Conservation (phyloP, 371 early-diverging fungal genomes). For the Parasitella parasitica region DNA sequence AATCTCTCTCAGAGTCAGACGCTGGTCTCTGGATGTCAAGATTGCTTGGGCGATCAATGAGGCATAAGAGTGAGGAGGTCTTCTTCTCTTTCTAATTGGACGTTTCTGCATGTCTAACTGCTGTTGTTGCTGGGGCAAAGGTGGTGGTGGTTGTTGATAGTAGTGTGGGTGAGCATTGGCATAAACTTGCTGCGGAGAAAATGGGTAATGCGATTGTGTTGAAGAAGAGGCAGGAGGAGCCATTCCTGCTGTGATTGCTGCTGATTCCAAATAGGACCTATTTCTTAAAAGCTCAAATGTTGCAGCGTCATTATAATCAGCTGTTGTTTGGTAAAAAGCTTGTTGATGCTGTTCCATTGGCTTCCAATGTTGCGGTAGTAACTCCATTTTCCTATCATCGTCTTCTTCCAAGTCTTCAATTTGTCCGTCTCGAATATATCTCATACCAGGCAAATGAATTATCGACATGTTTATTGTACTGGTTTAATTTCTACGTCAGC, state of each 20-base stretch:
- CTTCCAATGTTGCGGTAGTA: constrained; percentile 16
- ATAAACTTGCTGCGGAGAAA: constrained; percentile 15
- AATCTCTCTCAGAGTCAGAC: constrained; percentile 68
- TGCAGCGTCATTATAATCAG: constrained; percentile 7
- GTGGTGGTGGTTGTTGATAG: background rate
- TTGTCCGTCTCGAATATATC: constrained; percentile 22
- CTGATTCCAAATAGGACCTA: constrained; percentile 13
- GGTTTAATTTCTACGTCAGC: background rate
- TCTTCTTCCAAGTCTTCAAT: constrained; percentile 11
- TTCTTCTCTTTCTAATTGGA: constrained; percentile 43
- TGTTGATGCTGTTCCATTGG: background rate
- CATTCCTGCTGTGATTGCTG: constrained; percentile 4
- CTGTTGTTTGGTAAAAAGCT: constrained; percentile 15
- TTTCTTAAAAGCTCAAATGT: constrained; percentile 16
- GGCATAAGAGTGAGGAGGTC: constrained; percentile 76
- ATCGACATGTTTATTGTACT: constrained; percentile 1
- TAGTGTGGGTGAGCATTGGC: background rate
- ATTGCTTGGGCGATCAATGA: constrained; percentile 75
- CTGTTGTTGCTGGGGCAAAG: constrained; percentile 5
- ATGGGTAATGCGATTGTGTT: constrained; percentile 6
- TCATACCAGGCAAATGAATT: constrained; percentile 22
- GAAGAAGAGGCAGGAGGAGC: constrained; percentile 6
- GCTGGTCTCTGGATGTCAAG: constrained; percentile 48
- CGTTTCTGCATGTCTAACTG: constrained; percentile 19
- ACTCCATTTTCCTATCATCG: background rate